A percentile compares a stretch with the other conserved stretches of the same genome.
Evolutionary conservation across 352 stramenopile species (phyloP).

Genomic region (Sclerospora graminicola): DNA sequence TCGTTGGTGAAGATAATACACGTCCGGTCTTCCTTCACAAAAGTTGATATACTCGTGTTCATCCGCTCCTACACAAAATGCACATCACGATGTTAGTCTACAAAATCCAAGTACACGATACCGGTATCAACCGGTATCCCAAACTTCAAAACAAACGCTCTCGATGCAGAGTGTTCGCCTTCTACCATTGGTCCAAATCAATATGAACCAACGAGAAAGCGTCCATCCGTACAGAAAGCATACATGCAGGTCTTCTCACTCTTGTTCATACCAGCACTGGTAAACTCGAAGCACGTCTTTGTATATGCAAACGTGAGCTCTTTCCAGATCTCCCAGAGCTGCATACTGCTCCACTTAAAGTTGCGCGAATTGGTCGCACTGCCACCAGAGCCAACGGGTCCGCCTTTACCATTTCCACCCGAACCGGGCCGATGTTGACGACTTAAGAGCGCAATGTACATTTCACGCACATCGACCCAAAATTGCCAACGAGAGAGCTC

Average conservation of each 20-base stretch:
- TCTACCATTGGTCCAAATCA: too few species aligned
- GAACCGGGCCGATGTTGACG: slow-evolving; percentile 18
- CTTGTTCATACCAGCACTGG: slow-evolving; percentile 68
- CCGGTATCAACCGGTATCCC: slow-evolving; percentile 1
- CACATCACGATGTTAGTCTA: slow-evolving; percentile 16
- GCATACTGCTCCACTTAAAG: slow-evolving; percentile 75
- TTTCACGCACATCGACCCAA: slow-evolving; percentile 66
- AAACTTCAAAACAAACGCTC: too few species aligned
- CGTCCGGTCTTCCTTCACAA: slow-evolving; percentile 56
- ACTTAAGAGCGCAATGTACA: slow-evolving; percentile 53
- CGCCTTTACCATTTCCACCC: slow-evolving; percentile 5
- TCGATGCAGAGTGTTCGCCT: too few species aligned
- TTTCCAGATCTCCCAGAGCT: slow-evolving; percentile 80
- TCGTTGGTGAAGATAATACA: slow-evolving; percentile 74
- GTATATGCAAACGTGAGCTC: slow-evolving; percentile 73
- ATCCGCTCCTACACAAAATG: slow-evolving; percentile 41
- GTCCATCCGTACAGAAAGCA: slow-evolving; percentile 18
- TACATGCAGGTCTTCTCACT: slow-evolving; percentile 43
- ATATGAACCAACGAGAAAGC: slow-evolving; percentile 1
- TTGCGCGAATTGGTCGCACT: slow-evolving; percentile 38
- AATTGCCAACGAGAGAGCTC: slow-evolving; percentile 75
- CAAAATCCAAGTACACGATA: background rate
- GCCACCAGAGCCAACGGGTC: slow-evolving; percentile 10
- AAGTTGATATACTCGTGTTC: slow-evolving; percentile 77
- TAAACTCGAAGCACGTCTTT: slow-evolving; percentile 78